Percentiles rank a stretch among this genome's conserved stretches.
Evolutionary conservation across 2,329 filamentous ascomycete species (phyloP).

Genomic region (Fusarium camptoceras): DNA sequence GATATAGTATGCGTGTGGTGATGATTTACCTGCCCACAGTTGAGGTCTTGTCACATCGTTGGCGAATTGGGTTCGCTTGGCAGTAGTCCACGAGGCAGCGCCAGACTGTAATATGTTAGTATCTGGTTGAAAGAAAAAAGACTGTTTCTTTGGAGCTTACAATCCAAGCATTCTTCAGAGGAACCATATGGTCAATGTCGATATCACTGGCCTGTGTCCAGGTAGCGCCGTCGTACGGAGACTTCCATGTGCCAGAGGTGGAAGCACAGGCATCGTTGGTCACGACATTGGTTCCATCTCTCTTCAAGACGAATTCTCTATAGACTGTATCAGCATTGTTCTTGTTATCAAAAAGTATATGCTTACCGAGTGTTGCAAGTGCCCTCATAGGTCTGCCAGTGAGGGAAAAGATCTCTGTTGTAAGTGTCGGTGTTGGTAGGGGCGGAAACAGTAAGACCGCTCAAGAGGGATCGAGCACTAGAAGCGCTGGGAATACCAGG

Average conservation of each 20-base stretch:
- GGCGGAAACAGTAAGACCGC: slow-evolving; percentile 67
- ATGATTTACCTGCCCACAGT: slow-evolving; percentile 67
- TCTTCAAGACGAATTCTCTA: slow-evolving; percentile 45
- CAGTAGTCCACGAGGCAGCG: slow-evolving; percentile 77
- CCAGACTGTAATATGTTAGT: slow-evolving; percentile 66
- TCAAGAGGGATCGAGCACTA: slow-evolving; percentile 68
- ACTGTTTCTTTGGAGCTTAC: slow-evolving; percentile 53
- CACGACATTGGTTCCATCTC: slow-evolving; percentile 76
- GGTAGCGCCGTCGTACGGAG: slow-evolving; percentile 78
- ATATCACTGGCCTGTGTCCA: slow-evolving; percentile 77
- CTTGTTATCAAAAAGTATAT: not conserved
- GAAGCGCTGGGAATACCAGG: slow-evolving; percentile 72
- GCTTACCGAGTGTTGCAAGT: slow-evolving; percentile 74
- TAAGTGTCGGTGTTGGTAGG: slow-evolving; percentile 68
- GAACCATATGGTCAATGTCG: slow-evolving; percentile 88
- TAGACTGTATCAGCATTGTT: slow-evolving; percentile 9
- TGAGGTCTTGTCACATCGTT: slow-evolving; percentile 83
- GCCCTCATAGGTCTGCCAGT: slow-evolving; percentile 75
- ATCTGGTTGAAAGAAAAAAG: not conserved
- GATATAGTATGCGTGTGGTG: no score
- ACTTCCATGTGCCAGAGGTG: slow-evolving; percentile 75
- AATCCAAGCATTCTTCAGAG: slow-evolving; percentile 83
- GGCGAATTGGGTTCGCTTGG: slow-evolving; percentile 75
- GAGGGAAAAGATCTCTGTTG: slow-evolving; percentile 74
- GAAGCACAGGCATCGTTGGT: slow-evolving; percentile 70